Conservation (phyloP, 2,329 filamentous ascomycete species). For the Lojkania enalia region DNA sequence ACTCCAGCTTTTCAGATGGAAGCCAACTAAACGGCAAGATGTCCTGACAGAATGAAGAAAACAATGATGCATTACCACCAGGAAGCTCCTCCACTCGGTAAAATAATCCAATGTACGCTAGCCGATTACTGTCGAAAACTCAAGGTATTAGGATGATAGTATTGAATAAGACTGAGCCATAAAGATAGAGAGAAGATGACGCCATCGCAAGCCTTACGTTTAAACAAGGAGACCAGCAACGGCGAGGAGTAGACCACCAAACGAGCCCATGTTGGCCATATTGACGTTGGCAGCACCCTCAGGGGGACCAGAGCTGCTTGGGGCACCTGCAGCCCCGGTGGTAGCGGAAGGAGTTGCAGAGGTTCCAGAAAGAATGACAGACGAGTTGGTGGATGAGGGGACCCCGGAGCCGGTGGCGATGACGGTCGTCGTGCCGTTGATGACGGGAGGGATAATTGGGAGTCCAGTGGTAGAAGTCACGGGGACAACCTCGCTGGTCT, state of each 20-base stretch:
- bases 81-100: background rate
- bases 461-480: constrained; percentile 1
- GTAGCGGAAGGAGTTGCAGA: background rate
- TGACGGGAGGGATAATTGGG: background rate
- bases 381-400: constrained; percentile 6
- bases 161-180: background rate
- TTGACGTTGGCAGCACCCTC: constrained; percentile 31
- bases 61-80: background rate
- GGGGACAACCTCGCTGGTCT: background rate
- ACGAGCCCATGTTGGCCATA: constrained; percentile 24
- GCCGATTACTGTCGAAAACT: constrained; percentile 1
- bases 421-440: constrained; percentile 1
- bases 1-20: constrained; percentile 5
- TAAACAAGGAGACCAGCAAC: constrained; percentile 36
- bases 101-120: constrained; percentile 1
- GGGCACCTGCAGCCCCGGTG: constrained; percentile 12
- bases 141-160: background rate
- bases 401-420: constrained; percentile 5
- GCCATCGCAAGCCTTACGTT: constrained; percentile 7
- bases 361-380: constrained; percentile 1
- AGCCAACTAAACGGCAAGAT: constrained; percentile 1
- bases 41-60: background rate
- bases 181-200: too few species aligned
- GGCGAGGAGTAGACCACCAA: constrained; percentile 34
- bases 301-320: constrained; percentile 4